Evolutionary conservation across 164 flowering plant species (phyloP).

Genomic region (Kalanchoe fedtschenkoi): DNA sequence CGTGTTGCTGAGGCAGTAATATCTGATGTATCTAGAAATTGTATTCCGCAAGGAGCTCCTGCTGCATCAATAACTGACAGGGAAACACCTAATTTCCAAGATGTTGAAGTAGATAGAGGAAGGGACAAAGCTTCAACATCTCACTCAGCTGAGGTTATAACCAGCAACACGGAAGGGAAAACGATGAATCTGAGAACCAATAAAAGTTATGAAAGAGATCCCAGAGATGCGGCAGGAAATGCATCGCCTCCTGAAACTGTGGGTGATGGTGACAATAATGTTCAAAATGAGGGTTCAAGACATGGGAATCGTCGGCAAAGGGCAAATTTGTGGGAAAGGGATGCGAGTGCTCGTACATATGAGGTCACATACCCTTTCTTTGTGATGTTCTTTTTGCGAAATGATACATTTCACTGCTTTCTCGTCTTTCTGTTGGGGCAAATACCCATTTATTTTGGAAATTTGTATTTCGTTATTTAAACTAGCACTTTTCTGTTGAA

Average conservation of each 20-base stretch:
- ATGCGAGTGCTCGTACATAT: constrained; percentile 38
- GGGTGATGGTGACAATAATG: background rate
- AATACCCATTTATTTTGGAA: too few relatives aligned
- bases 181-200: background rate
- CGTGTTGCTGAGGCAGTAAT: constrained; percentile 23
- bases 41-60: background rate
- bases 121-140: background rate
- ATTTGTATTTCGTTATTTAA: too few relatives aligned
- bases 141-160: background rate
- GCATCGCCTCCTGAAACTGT: background rate
- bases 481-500: too few relatives aligned
- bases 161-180: background rate
- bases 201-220: constrained; percentile 1
- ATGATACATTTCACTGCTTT: background rate
- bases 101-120: background rate
- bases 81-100: background rate
- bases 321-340: constrained; percentile 38
- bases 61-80: background rate
- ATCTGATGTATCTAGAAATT: background rate
- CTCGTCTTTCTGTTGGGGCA: background rate
- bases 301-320: constrained; percentile 9
- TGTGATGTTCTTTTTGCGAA: background rate
- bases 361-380: constrained; percentile 28
- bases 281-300: constrained; percentile 1
- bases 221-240: background rate